Conservation (phyloP, 2,329 filamentous ascomycete species). For the Orbilia quercus region DNA sequence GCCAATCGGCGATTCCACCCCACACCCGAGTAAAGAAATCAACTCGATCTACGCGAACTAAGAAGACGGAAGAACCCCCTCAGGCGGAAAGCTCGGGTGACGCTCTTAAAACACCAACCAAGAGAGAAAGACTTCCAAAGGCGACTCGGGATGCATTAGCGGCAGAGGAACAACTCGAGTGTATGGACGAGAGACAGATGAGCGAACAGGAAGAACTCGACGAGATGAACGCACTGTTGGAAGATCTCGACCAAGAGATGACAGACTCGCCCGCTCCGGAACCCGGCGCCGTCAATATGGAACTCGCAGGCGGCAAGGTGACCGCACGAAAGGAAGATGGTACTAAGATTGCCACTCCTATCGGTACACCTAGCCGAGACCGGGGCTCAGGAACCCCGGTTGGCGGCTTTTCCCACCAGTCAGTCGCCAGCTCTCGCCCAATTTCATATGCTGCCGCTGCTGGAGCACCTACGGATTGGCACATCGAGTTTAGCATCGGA, state of each 20-base stretch:
- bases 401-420: conserved; percentile 64
- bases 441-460: conserved; percentile 87
- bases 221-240: conserved; percentile 86
- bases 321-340: conserved; percentile 93
- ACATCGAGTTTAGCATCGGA: conserved; percentile 92
- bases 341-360: conserved; percentile 83
- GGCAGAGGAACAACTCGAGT: conserved; percentile 79
- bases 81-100: conserved; percentile 55
- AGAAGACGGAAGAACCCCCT: conserved; percentile 36
- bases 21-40: conserved; percentile 37
- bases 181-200: conserved; percentile 89
- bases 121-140: conserved; percentile 57
- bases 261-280: conserved; percentile 77
- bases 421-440: conserved; percentile 67
- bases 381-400: conserved; percentile 64
- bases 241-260: conserved; percentile 86
- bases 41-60: conserved; percentile 39
- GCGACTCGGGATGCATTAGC: conserved; percentile 35
- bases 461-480: conserved; percentile 91
- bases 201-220: conserved; percentile 67
- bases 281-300: conserved; percentile 88
- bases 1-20: conserved; percentile 35
- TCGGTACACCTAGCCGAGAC: conserved; percentile 68
- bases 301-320: conserved; percentile 87
- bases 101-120: conserved; percentile 58